Conservation (phyloP, 441 rosid species). For the Adansonia rubrostipa region DNA sequence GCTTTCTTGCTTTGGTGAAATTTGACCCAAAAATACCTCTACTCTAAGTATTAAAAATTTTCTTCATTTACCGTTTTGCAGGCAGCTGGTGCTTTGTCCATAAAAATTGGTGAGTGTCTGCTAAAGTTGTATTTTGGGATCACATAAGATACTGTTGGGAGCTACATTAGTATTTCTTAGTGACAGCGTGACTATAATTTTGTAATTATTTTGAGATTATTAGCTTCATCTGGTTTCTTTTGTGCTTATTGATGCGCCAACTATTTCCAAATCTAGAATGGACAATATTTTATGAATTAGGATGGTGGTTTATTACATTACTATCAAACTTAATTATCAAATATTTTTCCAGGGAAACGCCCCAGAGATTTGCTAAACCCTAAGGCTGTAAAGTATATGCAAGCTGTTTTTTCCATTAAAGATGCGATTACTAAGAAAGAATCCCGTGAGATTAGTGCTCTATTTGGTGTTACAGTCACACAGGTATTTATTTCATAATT, state of each 20-base stretch:
- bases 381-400: slow-evolving; percentile 93
- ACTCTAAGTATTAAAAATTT: neutral
- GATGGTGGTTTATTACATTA: slow-evolving; percentile 29
- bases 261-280: slow-evolving; percentile 8
- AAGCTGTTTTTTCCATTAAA: slow-evolving; percentile 86
- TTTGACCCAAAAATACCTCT: neutral
- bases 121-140: neutral
- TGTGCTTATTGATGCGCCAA: neutral
- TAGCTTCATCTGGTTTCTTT: neutral
- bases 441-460: slow-evolving; percentile 91
- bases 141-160: slow-evolving; percentile 7
- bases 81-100: slow-evolving; percentile 96
- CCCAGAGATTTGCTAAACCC: slow-evolving; percentile 97
- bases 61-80: slow-evolving; percentile 37
- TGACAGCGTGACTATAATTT: neutral
- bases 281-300: slow-evolving; percentile 14
- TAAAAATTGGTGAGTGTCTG: slow-evolving; percentile 80
- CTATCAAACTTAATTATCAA: slow-evolving; percentile 29
- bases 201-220: slow-evolving; percentile 3
- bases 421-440: slow-evolving; percentile 94
- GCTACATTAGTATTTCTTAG: neutral
- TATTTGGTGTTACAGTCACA: slow-evolving; percentile 81
- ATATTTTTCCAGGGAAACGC: slow-evolving; percentile 73
- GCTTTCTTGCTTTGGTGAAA: neutral
- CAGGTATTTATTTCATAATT: slow-evolving; percentile 54